Percentiles rank a stretch among this genome's conserved stretches.
Conservation (phyloP, 208 protist species). For the Trypanosoma platydactyli region DNA sequence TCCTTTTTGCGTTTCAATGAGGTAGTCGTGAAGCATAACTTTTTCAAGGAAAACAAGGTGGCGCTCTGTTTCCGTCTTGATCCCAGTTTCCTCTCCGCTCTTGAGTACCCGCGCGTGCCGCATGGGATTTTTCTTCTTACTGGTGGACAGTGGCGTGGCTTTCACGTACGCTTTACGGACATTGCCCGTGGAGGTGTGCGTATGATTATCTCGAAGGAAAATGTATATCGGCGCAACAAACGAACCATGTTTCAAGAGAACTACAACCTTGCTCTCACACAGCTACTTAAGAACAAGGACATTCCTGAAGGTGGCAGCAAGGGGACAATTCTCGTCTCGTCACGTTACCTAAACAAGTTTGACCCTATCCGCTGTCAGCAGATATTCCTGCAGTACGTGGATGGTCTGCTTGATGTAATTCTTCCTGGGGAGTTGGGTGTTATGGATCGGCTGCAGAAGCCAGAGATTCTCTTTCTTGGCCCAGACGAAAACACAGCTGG, state of each 20-base stretch:
- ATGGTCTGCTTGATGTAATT: conserved; percentile 92
- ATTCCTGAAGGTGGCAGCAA: conserved; percentile 97
- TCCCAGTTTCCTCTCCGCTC: conserved; percentile 70
- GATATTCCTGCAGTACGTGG: conserved; percentile 95
- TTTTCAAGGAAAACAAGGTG: conserved; percentile 93
- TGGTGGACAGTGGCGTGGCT: conserved; percentile 93
- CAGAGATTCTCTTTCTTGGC: conserved; percentile 96
- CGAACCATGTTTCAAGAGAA: conserved; percentile 94
- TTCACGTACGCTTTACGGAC: conserved; percentile 96
- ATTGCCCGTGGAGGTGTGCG: conserved; percentile 95
- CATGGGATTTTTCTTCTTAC: conserved; percentile 94
- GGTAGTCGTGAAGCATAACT: conserved; percentile 94
- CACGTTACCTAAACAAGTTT: conserved; percentile 74
- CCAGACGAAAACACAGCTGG: conserved; percentile 96
- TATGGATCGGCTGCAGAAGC: conserved; percentile 70
- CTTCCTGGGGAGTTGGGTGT: conserved; percentile 78
- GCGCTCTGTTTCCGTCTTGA: conserved; percentile 92
- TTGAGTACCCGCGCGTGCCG: conserved; percentile 83
- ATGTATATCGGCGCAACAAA: conserved; percentile 89
- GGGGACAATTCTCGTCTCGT: conserved; percentile 91
- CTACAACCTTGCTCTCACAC: conserved; percentile 96
- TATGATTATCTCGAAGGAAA: conserved; percentile 93
- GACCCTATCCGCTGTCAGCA: conserved; percentile 60
- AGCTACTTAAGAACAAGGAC: conserved; percentile 97
- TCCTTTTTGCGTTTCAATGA: conserved; percentile 93